Conservation (phyloP, 495 filamentous ascomycete genomes). For the Cenococcum geophilum region DNA sequence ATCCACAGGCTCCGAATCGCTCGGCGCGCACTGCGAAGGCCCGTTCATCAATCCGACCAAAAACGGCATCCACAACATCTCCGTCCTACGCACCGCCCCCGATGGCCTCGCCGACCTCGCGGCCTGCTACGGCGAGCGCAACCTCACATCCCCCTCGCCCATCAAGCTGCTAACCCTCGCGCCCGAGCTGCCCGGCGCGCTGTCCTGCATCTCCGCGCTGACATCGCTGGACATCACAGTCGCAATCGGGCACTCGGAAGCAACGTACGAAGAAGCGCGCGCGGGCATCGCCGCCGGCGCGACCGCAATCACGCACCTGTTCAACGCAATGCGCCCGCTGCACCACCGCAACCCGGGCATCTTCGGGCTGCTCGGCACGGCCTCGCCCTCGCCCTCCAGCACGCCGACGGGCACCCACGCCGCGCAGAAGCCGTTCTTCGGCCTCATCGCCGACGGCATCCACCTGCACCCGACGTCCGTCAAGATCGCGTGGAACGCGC, state of each 20-base stretch:
- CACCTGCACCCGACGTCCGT: conserved; percentile 60
- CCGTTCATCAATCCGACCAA: conserved; percentile 68
- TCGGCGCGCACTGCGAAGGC: conserved; percentile 80
- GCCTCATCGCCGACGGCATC: conserved; percentile 61
- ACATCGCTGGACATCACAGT: conserved; percentile 56
- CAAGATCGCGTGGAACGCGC: conserved; percentile 56
- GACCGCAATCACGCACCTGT: conserved; percentile 81
- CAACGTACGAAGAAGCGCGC: conserved; percentile 67
- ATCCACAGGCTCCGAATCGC: conserved; percentile 65
- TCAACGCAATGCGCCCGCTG: conserved; percentile 83
- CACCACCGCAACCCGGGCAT: conserved; percentile 81
- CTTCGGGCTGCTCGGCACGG: conserved; percentile 62
- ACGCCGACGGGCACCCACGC: conserved; percentile 15
- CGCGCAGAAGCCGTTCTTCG: conserved; percentile 52
- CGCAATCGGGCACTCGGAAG: conserved; percentile 76
- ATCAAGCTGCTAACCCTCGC: conserved; percentile 77
- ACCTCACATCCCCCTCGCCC: conserved; percentile 43
- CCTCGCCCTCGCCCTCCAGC: conserved; percentile 13
- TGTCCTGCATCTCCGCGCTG: conserved; percentile 54
- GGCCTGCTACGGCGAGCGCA: conserved; percentile 61
- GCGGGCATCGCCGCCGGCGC: conserved; percentile 61
- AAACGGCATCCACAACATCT: conserved; percentile 66
- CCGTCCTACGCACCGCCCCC: conserved; percentile 52
- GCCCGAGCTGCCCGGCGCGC: conserved; percentile 65
- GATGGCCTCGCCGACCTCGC: conserved; percentile 53